Evolutionary conservation across 1,284 basidiomycete species (phyloP), one percentile per base, ranked within the genome.

Genomic region (Naganishia sp.): DNA sequence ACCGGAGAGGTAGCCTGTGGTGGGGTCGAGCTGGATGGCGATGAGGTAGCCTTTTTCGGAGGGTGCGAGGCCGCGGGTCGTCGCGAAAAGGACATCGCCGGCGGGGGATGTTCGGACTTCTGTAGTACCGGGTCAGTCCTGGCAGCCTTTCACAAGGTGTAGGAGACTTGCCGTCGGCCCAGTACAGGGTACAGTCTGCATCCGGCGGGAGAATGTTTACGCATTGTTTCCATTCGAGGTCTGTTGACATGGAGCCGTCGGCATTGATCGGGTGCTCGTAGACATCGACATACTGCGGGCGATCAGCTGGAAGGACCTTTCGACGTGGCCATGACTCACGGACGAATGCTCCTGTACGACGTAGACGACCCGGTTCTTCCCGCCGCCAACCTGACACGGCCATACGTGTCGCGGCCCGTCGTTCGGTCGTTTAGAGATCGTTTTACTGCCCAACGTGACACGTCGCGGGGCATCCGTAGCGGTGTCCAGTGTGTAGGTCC

Each of bases 331-430:
- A 44, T 2, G 9, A 65, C 64, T 42, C 18, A 65, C 64, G 1
- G 65, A 66, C 2, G 65, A 66, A 63, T 72, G 71, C 55, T 72
- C 71, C 54, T 72, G 71, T 36, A 81, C 66, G 23, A 72, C 74
- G 71, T 80, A 81, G 42, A 79, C 78, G 68, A 75, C 73, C 36
- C 70, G 70, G 28, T 61, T 52, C 48, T 50, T 52, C 13, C 59
- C 59, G 10, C 48, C 48, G n/a, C 79, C 79, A 63, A 71, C 73
- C 15, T 77, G 77, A 67, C 79, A 78, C 4, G 79, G 78, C 70
- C 77, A 75, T n/a, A 74, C 78, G 66, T 80, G 79, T 6, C 79
- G 72, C 10, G 79, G 79, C 0, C 78, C 79, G 64, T 80, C 79
- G 68, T 77, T 73, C 10, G 72, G 64, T 23, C 79, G 74, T 10